phyloP scores from a whole-genome alignment of 1,139 yeast species.

The Saccharomyces hybrid region DNA sequence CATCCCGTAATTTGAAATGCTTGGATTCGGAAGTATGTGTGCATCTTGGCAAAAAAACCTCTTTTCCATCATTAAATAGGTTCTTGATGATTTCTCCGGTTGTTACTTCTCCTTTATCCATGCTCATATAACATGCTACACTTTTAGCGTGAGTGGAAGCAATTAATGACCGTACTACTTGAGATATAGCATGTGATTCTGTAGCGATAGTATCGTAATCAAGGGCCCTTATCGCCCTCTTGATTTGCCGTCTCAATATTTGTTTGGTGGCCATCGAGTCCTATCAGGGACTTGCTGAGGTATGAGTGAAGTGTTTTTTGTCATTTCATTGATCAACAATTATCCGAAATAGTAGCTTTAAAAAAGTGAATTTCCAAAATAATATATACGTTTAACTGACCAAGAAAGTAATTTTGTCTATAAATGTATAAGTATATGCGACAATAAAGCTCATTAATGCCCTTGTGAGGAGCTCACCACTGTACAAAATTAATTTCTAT shows the following conservation, averaged over 20 bases:
- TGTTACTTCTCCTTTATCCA: constrained; percentile 29
- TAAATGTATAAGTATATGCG: no score
- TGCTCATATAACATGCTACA: constrained; percentile 29
- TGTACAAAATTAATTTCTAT: no score
- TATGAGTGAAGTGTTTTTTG: background rate
- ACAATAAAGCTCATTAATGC: no score
- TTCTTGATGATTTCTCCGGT: constrained; percentile 19
- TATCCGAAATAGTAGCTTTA: background rate
- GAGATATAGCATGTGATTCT: background rate
- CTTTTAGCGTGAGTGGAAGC: background rate
- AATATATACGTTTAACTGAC: background rate
- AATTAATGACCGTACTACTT: background rate
- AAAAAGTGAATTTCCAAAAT: no score
- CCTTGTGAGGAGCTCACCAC: no score
- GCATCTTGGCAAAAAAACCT: constrained; percentile 28
- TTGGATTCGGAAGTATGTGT: constrained; percentile 23
- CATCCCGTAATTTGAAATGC: constrained; percentile 18
- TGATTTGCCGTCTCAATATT: background rate
- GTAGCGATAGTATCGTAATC: background rate
- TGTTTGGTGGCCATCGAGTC: background rate
- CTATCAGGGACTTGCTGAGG: background rate
- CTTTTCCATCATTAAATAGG: constrained; percentile 14
- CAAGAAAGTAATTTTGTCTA: background rate
- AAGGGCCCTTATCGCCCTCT: background rate
- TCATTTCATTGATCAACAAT: background rate